phyloP scores from a whole-genome alignment of 2,329 filamentous ascomycete genomes.

The Aureobasidium zeae region DNA sequence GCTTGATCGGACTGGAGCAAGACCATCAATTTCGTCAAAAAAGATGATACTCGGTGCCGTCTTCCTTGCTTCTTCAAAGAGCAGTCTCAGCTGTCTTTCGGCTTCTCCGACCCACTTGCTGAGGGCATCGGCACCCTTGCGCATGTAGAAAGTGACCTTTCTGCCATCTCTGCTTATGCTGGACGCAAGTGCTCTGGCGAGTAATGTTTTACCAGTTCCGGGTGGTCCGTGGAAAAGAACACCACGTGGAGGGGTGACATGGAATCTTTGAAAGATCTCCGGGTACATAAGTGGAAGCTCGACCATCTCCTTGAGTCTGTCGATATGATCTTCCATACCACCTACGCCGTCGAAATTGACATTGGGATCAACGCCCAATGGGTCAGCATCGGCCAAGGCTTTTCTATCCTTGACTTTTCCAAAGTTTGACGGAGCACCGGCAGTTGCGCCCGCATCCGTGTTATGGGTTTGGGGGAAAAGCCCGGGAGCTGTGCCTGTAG shows the following conservation, averaged over 20 bases:
- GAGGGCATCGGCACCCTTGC: constrained; percentile 92
- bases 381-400: constrained; percentile 84
- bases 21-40: constrained; percentile 96
- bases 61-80: constrained; percentile 92
- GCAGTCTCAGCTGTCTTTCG: constrained; percentile 81
- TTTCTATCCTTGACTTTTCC: constrained; percentile 92
- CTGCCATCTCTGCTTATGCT: constrained; percentile 79
- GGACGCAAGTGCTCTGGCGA: constrained; percentile 85
- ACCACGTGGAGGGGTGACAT: constrained; percentile 87
- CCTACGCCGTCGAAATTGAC: constrained; percentile 94
- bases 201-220: constrained; percentile 94
- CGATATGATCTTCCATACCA: constrained; percentile 85
- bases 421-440: constrained; percentile 63
- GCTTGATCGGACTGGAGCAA: constrained; percentile 90
- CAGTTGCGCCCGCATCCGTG: constrained; percentile 46
- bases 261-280: constrained; percentile 82
- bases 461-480: constrained; percentile 50
- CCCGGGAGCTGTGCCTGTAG: constrained; percentile 42
- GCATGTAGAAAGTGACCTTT: constrained; percentile 99
- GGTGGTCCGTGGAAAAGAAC: constrained; percentile 96
- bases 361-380: constrained; percentile 81
- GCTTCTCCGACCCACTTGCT: constrained; percentile 99
- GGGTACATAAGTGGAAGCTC: constrained; percentile 88
- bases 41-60: constrained; percentile 99
- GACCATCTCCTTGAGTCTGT: constrained; percentile 98